phyloP scores from a whole-genome alignment of 495 filamentous ascomycete species.

The Clavariopsis aquatica region DNA sequence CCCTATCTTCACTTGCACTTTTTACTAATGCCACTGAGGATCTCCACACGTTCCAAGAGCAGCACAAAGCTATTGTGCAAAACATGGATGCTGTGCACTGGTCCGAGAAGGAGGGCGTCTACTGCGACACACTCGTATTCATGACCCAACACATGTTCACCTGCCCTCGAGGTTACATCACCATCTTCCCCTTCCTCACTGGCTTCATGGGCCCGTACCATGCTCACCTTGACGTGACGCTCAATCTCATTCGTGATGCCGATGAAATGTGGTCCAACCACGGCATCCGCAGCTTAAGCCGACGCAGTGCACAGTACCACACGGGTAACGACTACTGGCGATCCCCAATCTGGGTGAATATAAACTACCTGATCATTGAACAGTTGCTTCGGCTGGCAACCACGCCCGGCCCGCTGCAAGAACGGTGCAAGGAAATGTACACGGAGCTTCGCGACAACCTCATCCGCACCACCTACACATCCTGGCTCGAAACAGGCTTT shows the following conservation, averaged over 20 bases:
- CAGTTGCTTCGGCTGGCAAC: constrained; percentile 66
- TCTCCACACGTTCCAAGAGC: constrained; percentile 63
- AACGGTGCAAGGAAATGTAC: constrained; percentile 72
- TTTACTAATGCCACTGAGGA: constrained; percentile 72
- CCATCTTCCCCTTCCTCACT: constrained; percentile 87
- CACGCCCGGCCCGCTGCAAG: constrained; percentile 66
- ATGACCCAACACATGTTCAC: constrained; percentile 83
- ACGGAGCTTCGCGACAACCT: constrained; percentile 74
- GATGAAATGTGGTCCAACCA: constrained; percentile 82
- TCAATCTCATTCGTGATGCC: constrained; percentile 77
- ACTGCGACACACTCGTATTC: constrained; percentile 93
- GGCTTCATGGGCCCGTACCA: constrained; percentile 73
- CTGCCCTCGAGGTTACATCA: constrained; percentile 95
- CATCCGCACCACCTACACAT: constrained; percentile 80
- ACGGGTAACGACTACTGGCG: constrained; percentile 97
- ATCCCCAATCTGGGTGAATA: constrained; percentile 94
- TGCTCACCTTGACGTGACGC: constrained; percentile 66
- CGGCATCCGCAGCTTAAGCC: constrained; percentile 85
- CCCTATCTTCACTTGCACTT: constrained; percentile 72
- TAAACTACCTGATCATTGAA: constrained; percentile 86
- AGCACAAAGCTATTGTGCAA: constrained; percentile 73
- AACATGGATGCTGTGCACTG: constrained; percentile 96
- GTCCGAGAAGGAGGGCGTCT: constrained; percentile 73
- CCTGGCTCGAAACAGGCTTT: constrained; percentile 88
- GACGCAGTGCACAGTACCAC: constrained; percentile 74